These are phyloP conservation scores for Acacia melanoxylon DNA, from an alignment of 306 rosid species.

Conservation along the genomic window DNA sequence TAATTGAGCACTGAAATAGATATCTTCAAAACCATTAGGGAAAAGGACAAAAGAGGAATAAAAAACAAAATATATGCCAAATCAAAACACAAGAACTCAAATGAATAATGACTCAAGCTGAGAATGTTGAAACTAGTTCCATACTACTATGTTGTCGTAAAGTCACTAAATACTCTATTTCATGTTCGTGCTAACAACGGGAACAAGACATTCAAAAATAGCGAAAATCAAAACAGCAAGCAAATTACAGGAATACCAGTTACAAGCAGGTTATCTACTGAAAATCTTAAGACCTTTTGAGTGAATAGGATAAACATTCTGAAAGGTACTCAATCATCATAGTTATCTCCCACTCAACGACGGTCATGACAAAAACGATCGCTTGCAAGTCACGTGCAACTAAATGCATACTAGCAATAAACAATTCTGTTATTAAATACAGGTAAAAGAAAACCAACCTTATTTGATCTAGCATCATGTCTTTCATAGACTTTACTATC, in stretches of 20 bases:
- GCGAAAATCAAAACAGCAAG: background rate
- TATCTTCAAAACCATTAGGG: slow-evolving; percentile 13
- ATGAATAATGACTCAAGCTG: background rate
- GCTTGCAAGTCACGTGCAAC: background rate
- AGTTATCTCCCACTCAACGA: slow-evolving; percentile 3
- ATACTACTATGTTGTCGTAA: background rate
- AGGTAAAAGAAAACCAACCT: slow-evolving; percentile 51
- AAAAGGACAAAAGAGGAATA: slow-evolving; percentile 3
- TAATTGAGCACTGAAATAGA: background rate
- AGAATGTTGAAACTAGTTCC: slow-evolving; percentile 27
- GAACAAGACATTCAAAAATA: slow-evolving; percentile 7
- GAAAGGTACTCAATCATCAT: slow-evolving; percentile 11
- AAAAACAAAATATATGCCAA: slow-evolving; percentile 10
- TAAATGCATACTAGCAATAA: slow-evolving; percentile 20
- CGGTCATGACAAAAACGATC: background rate
- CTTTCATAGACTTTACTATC: slow-evolving; percentile 74
- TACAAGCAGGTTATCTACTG: background rate
- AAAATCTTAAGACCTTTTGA: background rate
- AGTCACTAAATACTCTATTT: background rate
- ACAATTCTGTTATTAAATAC: slow-evolving; percentile 24
- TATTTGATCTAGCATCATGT: slow-evolving; percentile 67
- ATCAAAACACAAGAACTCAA: slow-evolving; percentile 12
- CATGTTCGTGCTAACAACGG: slow-evolving; percentile 13
- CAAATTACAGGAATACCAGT: background rate
- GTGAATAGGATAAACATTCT: background rate